phyloP scores from a whole-genome alignment of 2,329 filamentous ascomycete genomes.

The Trichothecium roseum region DNA sequence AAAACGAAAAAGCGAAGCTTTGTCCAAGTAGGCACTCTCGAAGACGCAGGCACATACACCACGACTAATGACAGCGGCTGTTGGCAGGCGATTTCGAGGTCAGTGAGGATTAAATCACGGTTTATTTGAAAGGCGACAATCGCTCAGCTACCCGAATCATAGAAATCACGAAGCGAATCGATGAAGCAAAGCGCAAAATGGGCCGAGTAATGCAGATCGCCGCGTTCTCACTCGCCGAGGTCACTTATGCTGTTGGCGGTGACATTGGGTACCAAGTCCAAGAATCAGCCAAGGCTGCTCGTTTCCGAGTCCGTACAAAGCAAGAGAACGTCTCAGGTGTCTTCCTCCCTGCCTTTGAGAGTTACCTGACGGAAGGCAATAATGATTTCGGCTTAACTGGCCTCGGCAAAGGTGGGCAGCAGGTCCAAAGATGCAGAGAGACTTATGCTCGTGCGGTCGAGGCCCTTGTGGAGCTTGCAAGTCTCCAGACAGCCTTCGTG shows the following conservation, averaged over 20 bases:
- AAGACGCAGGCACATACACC: not conserved
- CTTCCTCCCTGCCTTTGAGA: conserved; percentile 86
- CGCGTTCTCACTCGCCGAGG: conserved; percentile 92
- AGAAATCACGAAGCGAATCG: conserved; percentile 95
- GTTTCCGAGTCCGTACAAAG: conserved; percentile 86
- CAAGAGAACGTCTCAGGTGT: conserved; percentile 99
- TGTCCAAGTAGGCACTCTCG: conserved; percentile 69
- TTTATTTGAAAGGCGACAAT: not conserved
- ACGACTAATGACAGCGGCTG: not conserved
- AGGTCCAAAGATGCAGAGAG: conserved; percentile 89
- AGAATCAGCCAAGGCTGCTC: conserved; percentile 85
- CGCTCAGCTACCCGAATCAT: conserved; percentile 4
- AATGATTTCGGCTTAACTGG: conserved; percentile 96
- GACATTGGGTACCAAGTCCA: conserved; percentile 96
- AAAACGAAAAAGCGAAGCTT: conserved; percentile 94
- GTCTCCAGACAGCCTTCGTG: conserved; percentile 93
- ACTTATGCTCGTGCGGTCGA: conserved; percentile 95
- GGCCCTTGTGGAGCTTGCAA: conserved; percentile 88
- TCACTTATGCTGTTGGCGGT: conserved; percentile 92
- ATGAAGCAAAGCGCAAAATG: conserved; percentile 99
- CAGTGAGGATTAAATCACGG: not conserved
- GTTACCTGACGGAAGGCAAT: conserved; percentile 76
- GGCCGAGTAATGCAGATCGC: conserved; percentile 98
- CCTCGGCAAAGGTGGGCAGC: conserved; percentile 91
- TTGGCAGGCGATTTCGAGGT: conserved; percentile 78